phyloP scores from a whole-genome alignment of 495 filamentous ascomycete species.

The Xylaria grammica region DNA sequence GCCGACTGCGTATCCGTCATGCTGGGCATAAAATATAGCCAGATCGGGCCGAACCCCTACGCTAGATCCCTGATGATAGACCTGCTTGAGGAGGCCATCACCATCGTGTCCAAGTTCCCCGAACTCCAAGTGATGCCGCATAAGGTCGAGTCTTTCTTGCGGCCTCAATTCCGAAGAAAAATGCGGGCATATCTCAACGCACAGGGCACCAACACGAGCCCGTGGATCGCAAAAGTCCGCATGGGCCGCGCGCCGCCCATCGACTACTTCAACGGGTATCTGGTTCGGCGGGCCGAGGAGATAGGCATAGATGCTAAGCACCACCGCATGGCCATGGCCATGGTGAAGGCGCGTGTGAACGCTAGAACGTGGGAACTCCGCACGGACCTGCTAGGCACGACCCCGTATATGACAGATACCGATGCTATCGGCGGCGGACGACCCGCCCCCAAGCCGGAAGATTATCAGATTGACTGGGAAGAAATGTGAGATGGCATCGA shows the following conservation, averaged over 20 bases:
- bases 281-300: slow-evolving; percentile 71
- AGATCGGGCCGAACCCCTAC: slow-evolving; percentile 66
- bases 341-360: slow-evolving; percentile 43
- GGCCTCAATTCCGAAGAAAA: slow-evolving; percentile 54
- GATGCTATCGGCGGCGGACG: slow-evolving; percentile 30
- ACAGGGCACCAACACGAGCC: slow-evolving; percentile 61
- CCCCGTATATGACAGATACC: slow-evolving; percentile 24
- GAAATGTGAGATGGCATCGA: too few species aligned
- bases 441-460: not conserved
- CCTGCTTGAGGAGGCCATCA: slow-evolving; percentile 58
- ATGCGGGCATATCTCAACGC: slow-evolving; percentile 42
- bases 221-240: slow-evolving; percentile 30
- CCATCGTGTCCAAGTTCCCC: slow-evolving; percentile 47
- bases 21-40: slow-evolving; percentile 72
- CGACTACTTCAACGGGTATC: slow-evolving; percentile 82
- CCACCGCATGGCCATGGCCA: slow-evolving; percentile 52
- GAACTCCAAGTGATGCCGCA: slow-evolving; percentile 69
- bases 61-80: slow-evolving; percentile 68
- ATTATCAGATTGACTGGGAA: too few species aligned
- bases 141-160: slow-evolving; percentile 59
- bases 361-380: slow-evolving; percentile 25
- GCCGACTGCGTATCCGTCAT: slow-evolving; percentile 80
- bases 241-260: slow-evolving; percentile 68
- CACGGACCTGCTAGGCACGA: slow-evolving; percentile 29
- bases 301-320: slow-evolving; percentile 66